Evolutionary conservation across 208 protist genomes (phyloP).

Genomic region (Leishmania braziliensis): DNA sequence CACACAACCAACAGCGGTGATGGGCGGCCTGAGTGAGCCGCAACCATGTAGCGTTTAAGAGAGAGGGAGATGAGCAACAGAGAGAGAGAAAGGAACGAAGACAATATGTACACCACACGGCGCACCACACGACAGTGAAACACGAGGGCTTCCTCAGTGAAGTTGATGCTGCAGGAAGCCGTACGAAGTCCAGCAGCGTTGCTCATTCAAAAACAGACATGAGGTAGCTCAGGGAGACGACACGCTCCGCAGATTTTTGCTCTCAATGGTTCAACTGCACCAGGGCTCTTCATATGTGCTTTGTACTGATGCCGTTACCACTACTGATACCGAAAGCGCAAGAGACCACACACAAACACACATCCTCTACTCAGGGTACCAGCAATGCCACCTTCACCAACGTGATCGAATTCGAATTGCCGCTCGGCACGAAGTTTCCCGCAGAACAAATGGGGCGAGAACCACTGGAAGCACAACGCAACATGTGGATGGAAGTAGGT

Average conservation of each 20-base stretch:
- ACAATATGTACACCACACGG: background rate
- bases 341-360: background rate
- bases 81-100: conserved; percentile 5
- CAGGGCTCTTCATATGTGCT: background rate
- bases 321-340: background rate
- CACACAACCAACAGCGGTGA: background rate
- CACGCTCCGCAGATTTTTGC: background rate
- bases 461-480: background rate
- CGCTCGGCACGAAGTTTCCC: background rate
- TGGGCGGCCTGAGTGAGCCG: background rate
- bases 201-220: background rate
- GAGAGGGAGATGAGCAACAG: conserved; percentile 10
- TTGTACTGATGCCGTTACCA: background rate
- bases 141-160: background rate
- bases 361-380: background rate
- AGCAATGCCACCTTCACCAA: background rate
- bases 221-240: background rate
- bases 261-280: background rate
- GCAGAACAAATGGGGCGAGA: background rate
- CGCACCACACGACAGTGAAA: background rate
- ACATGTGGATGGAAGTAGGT: background rate
- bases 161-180: background rate
- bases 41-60: background rate
- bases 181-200: background rate
- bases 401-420: background rate